A percentile compares a stretch with the other conserved stretches of the same genome.
Conservation (phyloP, 2,329 filamentous ascomycete species). For the Fusarium sp. region DNA sequence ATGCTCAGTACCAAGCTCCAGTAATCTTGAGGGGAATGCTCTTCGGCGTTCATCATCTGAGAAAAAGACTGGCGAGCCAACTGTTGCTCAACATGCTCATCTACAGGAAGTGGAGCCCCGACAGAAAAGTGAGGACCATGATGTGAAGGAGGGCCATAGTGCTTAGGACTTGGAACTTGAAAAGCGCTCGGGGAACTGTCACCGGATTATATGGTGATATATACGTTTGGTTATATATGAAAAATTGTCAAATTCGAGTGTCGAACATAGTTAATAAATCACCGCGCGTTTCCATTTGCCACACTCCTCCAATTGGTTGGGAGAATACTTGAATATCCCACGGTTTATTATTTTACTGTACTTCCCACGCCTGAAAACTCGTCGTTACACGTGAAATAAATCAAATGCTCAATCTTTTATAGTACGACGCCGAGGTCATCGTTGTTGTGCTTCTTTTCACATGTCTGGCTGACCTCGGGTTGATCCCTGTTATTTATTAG, state of each 20-base stretch:
- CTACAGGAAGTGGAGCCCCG: constrained; percentile 1
- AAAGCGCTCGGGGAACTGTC: too few relatives aligned
- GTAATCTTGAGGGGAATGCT: constrained; percentile 23
- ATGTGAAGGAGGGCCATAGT: not conserved
- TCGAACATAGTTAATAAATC: not conserved
- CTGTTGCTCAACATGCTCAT: not conserved
- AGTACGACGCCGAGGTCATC: not conserved
- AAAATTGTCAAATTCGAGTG: not conserved
- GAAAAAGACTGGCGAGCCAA: not conserved
- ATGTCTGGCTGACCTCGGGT: not conserved
- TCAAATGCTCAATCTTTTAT: too few relatives aligned
- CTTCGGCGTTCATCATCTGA: not conserved
- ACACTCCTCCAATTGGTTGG: too few relatives aligned
- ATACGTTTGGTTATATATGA: too few relatives aligned
- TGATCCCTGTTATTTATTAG: not conserved
- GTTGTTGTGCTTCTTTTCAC: not conserved
- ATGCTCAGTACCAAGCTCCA: constrained; percentile 31
- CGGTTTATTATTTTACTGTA: too few relatives aligned
- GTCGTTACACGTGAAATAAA: too few relatives aligned
- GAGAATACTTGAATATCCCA: too few relatives aligned
- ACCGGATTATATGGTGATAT: too few relatives aligned
- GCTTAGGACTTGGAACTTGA: not conserved
- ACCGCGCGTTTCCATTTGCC: too few relatives aligned
- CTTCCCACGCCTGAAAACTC: too few relatives aligned
- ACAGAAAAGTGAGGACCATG: not conserved